These are phyloP conservation scores for Begonia peltatifolia DNA, from an alignment of 306 rosid species.

Conservation along the genomic window DNA sequence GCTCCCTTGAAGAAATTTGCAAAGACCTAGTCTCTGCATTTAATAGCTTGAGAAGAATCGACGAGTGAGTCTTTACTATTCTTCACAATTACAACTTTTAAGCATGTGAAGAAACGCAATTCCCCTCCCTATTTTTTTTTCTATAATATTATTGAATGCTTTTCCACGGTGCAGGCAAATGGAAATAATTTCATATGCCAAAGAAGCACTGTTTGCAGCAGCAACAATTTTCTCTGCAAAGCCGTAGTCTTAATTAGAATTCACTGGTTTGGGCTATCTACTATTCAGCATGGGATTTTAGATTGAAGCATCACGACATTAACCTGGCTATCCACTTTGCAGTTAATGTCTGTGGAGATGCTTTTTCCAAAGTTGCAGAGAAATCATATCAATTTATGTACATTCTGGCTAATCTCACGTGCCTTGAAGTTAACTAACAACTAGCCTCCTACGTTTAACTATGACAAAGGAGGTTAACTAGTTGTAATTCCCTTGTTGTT, in stretches of 20 bases:
- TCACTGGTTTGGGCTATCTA: not conserved
- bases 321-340: too few relatives aligned
- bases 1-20: slow-evolving; percentile 37
- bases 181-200: slow-evolving; percentile 42
- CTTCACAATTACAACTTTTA: slow-evolving; percentile 7
- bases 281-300: not conserved
- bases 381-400: too few relatives aligned
- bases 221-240: slow-evolving; percentile 41
- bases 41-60: slow-evolving; percentile 32
- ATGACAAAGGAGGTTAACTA: too few relatives aligned
- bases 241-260: slow-evolving; percentile 8
- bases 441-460: too few relatives aligned
- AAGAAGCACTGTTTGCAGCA: slow-evolving; percentile 64
- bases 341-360: too few relatives aligned
- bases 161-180: slow-evolving; percentile 28
- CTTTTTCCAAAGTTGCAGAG: too few relatives aligned
- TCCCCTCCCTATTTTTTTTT: too few relatives aligned
- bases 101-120: too few relatives aligned
- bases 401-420: too few relatives aligned
- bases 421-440: too few relatives aligned
- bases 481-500: too few relatives aligned
- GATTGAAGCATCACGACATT: too few relatives aligned
- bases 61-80: slow-evolving; percentile 39
- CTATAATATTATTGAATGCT: not conserved
- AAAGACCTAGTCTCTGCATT: slow-evolving; percentile 45